A percentile compares a stretch with the other conserved stretches of the same genome.
Evolutionary conservation across 2,329 filamentous ascomycete genomes (phyloP).

Genomic region (Fonsecaea nubica): DNA sequence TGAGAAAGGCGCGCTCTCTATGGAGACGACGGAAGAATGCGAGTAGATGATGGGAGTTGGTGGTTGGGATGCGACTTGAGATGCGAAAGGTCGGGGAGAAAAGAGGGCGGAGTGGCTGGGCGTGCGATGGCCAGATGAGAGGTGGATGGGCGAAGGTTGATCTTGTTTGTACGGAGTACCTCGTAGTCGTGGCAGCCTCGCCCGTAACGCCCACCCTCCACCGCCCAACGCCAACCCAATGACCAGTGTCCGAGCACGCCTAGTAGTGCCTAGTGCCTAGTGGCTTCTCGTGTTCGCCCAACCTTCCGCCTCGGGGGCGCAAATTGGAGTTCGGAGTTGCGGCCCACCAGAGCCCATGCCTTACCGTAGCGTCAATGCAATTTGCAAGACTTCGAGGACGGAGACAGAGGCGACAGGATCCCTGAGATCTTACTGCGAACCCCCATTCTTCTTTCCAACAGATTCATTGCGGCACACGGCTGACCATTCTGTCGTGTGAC

Average conservation of each 20-base stretch:
- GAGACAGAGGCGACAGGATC: slow-evolving; percentile 3
- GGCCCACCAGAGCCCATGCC: background rate
- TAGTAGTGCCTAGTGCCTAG: background rate
- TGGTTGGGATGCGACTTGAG: background rate
- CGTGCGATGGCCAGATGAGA: background rate
- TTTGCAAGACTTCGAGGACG: slow-evolving; percentile 13
- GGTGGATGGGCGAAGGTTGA: background rate
- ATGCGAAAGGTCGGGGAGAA: background rate
- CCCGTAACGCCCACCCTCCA: background rate
- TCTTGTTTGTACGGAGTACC: background rate
- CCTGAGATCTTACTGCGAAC: slow-evolving; percentile 7
- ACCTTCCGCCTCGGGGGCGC: background rate
- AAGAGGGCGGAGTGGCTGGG: background rate
- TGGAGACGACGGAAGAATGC: slow-evolving; percentile 2
- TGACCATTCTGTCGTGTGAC: background rate
- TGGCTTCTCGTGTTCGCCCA: background rate
- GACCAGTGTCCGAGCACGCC: no score
- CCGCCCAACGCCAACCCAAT: no score
- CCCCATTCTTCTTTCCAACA: slow-evolving; percentile 1
- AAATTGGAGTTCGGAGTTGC: background rate
- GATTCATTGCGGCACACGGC: background rate
- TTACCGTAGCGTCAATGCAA: slow-evolving; percentile 3
- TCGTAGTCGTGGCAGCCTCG: background rate
- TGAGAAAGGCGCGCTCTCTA: background rate
- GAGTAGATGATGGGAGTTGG: background rate